phyloP scores from a whole-genome alignment of 805 yeast genomes.

The Candida corydali region DNA sequence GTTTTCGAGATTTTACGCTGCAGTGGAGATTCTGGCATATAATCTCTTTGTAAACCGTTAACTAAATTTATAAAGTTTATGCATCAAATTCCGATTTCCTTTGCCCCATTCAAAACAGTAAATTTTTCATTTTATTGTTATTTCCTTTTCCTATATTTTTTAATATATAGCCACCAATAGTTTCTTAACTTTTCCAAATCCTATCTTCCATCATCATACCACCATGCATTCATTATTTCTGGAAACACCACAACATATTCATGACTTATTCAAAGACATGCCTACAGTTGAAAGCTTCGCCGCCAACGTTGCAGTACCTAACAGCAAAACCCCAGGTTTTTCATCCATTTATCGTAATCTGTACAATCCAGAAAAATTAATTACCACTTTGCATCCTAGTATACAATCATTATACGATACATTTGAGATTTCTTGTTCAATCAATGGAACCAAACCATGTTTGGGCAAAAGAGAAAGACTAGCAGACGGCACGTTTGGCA shows the following conservation, averaged over 20 bases:
- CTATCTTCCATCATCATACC: too few relatives aligned
- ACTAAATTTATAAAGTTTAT: too few relatives aligned
- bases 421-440: slow-evolving; percentile 37
- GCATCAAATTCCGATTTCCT: too few relatives aligned
- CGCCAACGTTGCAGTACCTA: slow-evolving; percentile 14
- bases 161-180: too few relatives aligned
- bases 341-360: slow-evolving; percentile 29
- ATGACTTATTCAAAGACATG: slow-evolving; percentile 9
- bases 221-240: slow-evolving; percentile 8
- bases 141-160: too few relatives aligned
- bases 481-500: slow-evolving; percentile 27
- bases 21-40: too few relatives aligned
- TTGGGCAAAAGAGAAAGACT: slow-evolving; percentile 41
- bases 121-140: too few relatives aligned
- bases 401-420: slow-evolving; percentile 43
- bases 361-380: slow-evolving; percentile 16
- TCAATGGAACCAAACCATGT: slow-evolving; percentile 37
- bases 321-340: slow-evolving; percentile 18
- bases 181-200: too few relatives aligned
- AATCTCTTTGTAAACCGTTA: too few relatives aligned
- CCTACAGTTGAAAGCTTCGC: slow-evolving; percentile 4
- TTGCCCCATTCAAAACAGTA: too few relatives aligned
- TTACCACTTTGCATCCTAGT: slow-evolving; percentile 37
- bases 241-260: slow-evolving; percentile 13
- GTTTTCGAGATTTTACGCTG: too few relatives aligned